These are phyloP conservation scores for Penicillium coffeae DNA, from an alignment of 495 filamentous ascomycete species.

Conservation along the genomic window DNA sequence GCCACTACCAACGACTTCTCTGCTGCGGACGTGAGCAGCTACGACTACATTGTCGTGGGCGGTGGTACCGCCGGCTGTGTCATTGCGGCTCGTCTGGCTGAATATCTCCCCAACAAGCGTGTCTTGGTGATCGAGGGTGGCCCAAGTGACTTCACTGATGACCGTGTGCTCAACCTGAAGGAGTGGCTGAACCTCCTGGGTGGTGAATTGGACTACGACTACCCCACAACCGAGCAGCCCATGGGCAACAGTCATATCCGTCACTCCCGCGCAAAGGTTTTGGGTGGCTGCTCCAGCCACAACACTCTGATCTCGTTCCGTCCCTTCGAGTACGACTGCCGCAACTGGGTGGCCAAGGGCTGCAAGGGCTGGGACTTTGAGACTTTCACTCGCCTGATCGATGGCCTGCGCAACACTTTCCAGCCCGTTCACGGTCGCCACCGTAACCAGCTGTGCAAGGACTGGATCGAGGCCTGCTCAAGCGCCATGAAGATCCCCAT, in stretches of 20 bases:
- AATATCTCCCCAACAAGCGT: conserved; percentile 63
- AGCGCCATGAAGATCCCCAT: conserved; percentile 69
- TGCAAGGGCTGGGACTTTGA: conserved; percentile 76
- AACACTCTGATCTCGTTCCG: conserved; percentile 85
- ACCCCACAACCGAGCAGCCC: conserved; percentile 79
- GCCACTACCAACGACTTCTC: conserved; percentile 60
- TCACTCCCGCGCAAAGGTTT: conserved; percentile 78
- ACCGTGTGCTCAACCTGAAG: conserved; percentile 68
- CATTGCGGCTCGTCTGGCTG: conserved; percentile 66
- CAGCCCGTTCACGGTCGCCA: conserved; percentile 74
- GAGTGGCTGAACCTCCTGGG: conserved; percentile 76
- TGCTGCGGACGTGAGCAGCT: conserved; percentile 58
- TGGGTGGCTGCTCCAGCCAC: conserved; percentile 82
- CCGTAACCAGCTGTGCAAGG: conserved; percentile 77
- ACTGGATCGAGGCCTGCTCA: conserved; percentile 75
- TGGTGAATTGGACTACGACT: conserved; percentile 81
- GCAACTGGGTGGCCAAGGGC: conserved; percentile 67
- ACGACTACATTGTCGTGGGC: conserved; percentile 83
- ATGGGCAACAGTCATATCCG: conserved; percentile 82
- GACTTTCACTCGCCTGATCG: conserved; percentile 68
- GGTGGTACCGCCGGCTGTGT: conserved; percentile 88
- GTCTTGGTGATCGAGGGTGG: conserved; percentile 65
- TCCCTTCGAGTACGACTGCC: conserved; percentile 75
- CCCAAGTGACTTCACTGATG: conserved; percentile 59
- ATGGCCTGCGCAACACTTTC: conserved; percentile 73